Conservation (phyloP, 208 protist genomes). For the Trypanosoma boissoni region DNA sequence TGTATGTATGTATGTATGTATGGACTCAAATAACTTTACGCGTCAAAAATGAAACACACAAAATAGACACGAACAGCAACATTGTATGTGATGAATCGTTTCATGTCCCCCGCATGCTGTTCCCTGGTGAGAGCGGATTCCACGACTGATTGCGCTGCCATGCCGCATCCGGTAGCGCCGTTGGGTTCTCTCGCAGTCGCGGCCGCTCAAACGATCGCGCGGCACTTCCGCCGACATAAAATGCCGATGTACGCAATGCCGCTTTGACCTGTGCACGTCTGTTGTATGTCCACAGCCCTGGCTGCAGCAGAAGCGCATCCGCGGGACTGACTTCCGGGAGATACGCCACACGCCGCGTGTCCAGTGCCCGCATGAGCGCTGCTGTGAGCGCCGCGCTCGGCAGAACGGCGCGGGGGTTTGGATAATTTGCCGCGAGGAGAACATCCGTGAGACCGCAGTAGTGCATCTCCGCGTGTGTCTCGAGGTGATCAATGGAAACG, state of each 20-base stretch:
- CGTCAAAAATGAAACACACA: neutral
- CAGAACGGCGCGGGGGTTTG: constrained; percentile 57
- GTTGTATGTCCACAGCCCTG: constrained; percentile 53
- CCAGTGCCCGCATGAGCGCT: constrained; percentile 60
- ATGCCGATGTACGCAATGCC: constrained; percentile 12
- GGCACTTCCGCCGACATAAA: constrained; percentile 8
- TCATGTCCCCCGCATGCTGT: constrained; percentile 58
- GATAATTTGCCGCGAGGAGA: constrained; percentile 64
- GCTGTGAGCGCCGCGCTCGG: constrained; percentile 51
- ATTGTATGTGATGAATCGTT: neutral
- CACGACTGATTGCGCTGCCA: constrained; percentile 26
- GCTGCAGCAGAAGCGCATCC: constrained; percentile 61
- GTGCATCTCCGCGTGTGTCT: constrained; percentile 63
- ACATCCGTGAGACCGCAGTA: constrained; percentile 85
- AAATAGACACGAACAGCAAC: neutral
- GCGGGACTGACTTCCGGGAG: constrained; percentile 62
- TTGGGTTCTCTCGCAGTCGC: constrained; percentile 65
- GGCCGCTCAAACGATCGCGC: constrained; percentile 58
- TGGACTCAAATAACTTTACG: too few relatives aligned
- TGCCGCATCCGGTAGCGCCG: constrained; percentile 48
- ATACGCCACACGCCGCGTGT: constrained; percentile 63
- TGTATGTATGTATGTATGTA: neutral
- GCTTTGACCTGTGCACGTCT: constrained; percentile 22
- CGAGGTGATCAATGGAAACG: constrained; percentile 65
- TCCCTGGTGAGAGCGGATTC: constrained; percentile 36